These are phyloP conservation scores for Monosporascus sp. DNA, from an alignment of 2,329 filamentous ascomycete genomes.

Conservation along the genomic window DNA sequence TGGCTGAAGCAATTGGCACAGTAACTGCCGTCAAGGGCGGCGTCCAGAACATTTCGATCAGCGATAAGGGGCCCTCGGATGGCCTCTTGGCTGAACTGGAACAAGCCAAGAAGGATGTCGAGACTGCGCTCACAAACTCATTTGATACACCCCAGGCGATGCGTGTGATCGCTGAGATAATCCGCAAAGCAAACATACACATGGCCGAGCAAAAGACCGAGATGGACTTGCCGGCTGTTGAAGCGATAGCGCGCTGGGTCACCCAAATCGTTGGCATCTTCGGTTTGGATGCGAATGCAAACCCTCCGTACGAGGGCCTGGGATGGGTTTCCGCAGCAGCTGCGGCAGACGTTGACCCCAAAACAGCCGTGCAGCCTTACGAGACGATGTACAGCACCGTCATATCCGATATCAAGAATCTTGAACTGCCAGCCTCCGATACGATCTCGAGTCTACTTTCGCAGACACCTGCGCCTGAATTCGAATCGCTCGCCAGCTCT, in stretches of 20 bases:
- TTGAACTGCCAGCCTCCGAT: constrained; percentile 44
- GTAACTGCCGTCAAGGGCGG: constrained; percentile 16
- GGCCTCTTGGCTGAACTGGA: constrained; percentile 37
- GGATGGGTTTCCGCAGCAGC: constrained; percentile 45
- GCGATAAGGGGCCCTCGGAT: constrained; percentile 24
- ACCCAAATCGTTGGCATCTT: constrained; percentile 81
- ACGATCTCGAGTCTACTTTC: constrained; percentile 37
- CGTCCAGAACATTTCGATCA: constrained; percentile 35
- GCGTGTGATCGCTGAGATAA: constrained; percentile 69
- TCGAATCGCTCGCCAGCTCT: constrained; percentile 36
- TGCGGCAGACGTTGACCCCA: constrained; percentile 36
- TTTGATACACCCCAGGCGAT: constrained; percentile 83
- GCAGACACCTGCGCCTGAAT: constrained; percentile 40
- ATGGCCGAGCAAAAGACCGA: constrained; percentile 42
- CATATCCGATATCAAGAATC: constrained; percentile 38
- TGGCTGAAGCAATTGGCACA: constrained; percentile 38
- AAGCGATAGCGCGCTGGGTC: constrained; percentile 67
- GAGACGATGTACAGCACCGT: constrained; percentile 39
- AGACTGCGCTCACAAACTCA: constrained; percentile 67
- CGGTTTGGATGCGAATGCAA: constrained; percentile 65
- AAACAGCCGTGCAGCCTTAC: constrained; percentile 43
- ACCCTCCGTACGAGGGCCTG: constrained; percentile 48
- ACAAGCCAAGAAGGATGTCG: constrained; percentile 49
- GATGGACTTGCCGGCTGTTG: constrained; percentile 41
- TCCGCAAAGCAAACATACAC: constrained; percentile 69